A percentile compares a stretch with the other conserved stretches of the same genome.
Evolutionary conservation across 2,329 filamentous ascomycete genomes (phyloP).

Genomic region (Colletotrichum sp.): DNA sequence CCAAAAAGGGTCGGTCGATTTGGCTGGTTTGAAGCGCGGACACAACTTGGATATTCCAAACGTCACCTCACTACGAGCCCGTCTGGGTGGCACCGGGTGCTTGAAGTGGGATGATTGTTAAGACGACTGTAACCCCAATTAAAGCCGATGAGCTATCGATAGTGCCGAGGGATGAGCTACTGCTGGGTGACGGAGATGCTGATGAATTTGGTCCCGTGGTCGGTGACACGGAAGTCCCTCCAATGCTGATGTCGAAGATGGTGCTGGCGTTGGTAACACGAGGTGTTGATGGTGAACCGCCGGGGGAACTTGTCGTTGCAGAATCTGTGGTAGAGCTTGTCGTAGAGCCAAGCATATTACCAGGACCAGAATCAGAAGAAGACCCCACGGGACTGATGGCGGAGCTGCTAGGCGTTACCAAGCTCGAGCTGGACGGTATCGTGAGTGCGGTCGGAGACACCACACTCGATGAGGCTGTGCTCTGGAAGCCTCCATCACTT

Average conservation of each 20-base stretch:
- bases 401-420: background rate
- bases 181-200: background rate
- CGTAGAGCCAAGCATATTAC: background rate
- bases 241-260: background rate
- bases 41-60: background rate
- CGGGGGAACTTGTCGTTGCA: background rate
- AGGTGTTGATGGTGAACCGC: background rate
- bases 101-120: background rate
- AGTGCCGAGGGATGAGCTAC: background rate
- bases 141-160: background rate
- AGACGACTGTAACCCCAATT: background rate
- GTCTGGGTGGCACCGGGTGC: background rate
- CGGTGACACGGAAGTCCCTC: background rate
- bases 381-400: background rate
- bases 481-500: background rate
- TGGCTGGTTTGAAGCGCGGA: background rate
- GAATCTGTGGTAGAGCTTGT: background rate
- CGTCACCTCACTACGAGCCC: background rate
- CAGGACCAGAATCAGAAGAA: background rate
- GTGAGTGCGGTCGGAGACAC: background rate
- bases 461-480: background rate
- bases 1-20: too few relatives aligned
- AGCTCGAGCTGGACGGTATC: background rate
- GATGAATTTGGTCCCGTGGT: background rate
- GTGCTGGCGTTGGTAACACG: background rate